Percentiles rank a stretch among this genome's conserved stretches.
Evolutionary conservation across 148 eudicot genomes (phyloP).

Genomic region (Tetragonia tetragonoides): DNA sequence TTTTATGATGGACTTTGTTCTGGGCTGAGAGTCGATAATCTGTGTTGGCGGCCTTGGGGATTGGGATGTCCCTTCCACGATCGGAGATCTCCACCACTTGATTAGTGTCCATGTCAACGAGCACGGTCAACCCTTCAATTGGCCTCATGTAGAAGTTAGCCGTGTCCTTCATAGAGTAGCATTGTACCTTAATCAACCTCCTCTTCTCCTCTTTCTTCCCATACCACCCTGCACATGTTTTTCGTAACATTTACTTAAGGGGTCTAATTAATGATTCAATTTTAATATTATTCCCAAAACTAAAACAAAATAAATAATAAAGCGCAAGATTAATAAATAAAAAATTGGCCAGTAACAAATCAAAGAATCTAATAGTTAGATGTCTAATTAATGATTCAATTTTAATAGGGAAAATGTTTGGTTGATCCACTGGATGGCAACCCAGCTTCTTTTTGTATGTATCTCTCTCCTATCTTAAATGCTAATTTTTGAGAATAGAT

Average conservation of each 20-base stretch:
- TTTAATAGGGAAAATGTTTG: too few species aligned
- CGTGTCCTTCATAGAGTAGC: constrained; percentile 70
- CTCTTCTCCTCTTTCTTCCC: constrained; percentile 68
- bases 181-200: constrained; percentile 79
- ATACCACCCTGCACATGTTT: constrained; percentile 62
- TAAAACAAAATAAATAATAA: too few species aligned
- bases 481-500: too few species aligned
- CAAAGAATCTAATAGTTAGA: too few species aligned
- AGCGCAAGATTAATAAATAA: too few species aligned
- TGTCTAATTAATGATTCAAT: too few species aligned
- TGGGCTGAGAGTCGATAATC: constrained; percentile 70
- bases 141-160: constrained; percentile 97
- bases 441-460: too few species aligned
- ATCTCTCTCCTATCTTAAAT: too few species aligned
- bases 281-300: too few species aligned
- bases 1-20: constrained; percentile 23
- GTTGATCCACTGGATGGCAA: too few species aligned
- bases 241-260: neutral
- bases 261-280: too few species aligned
- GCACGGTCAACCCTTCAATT: constrained; percentile 81
- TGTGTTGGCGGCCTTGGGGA: constrained; percentile 72
- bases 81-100: constrained; percentile 63
- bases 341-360: too few species aligned
- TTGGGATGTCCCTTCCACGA: constrained; percentile 62
- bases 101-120: constrained; percentile 76